phyloP scores from a whole-genome alignment of 106 monocot species.

The Hemerocallis citrina region DNA sequence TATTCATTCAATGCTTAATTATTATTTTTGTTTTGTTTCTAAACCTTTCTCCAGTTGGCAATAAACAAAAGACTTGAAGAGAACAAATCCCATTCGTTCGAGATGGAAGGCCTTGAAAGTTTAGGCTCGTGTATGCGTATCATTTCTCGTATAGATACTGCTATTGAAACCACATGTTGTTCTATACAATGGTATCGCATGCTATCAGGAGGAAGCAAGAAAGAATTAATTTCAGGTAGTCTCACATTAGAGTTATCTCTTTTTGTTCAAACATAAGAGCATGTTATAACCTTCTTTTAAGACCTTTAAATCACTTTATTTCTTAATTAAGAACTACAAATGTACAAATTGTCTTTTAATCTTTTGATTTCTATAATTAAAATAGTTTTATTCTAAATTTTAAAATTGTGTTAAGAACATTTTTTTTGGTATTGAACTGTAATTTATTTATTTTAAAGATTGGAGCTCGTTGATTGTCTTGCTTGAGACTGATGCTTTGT shows the following conservation, averaged over 20 bases:
- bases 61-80: constrained; percentile 41
- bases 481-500: too few relatives aligned
- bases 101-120: constrained; percentile 64
- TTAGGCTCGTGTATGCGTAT: constrained; percentile 67
- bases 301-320: too few relatives aligned
- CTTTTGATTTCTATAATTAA: too few relatives aligned
- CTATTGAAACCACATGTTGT: constrained; percentile 37
- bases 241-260: not conserved
- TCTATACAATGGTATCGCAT: constrained; percentile 75
- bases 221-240: constrained; percentile 70
- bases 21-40: not conserved
- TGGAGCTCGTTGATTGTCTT: too few relatives aligned
- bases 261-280: not conserved
- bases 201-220: constrained; percentile 44
- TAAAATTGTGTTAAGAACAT: too few relatives aligned
- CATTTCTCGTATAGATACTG: constrained; percentile 20
- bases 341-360: too few relatives aligned
- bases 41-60: constrained; percentile 42
- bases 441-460: too few relatives aligned
- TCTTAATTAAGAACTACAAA: too few relatives aligned
- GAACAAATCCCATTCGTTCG: constrained; percentile 23
- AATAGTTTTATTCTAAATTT: too few relatives aligned
- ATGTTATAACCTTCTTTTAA: not conserved
- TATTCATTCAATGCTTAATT: not conserved
- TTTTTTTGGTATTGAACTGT: too few relatives aligned